phyloP scores from a whole-genome alignment of 148 eudicot species.

The Diospyros kaki region DNA sequence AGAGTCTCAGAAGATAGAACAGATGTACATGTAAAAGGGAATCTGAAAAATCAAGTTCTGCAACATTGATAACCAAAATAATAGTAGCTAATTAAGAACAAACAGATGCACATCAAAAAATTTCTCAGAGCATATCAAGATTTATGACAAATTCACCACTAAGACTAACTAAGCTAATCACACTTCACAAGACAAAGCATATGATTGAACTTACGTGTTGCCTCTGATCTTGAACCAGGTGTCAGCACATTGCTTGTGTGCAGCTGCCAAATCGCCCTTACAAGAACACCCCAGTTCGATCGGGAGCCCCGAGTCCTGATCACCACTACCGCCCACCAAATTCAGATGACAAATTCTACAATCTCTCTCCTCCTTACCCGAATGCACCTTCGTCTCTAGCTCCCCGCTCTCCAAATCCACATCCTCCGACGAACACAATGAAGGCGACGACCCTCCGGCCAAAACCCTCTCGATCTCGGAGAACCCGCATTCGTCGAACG shows the following conservation, averaged over 20 bases:
- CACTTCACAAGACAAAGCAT: background rate
- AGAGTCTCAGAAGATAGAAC: background rate
- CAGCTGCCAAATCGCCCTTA: slow-evolving; percentile 41
- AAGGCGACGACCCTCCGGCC: too few species aligned
- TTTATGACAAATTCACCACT: background rate
- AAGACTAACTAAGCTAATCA: background rate
- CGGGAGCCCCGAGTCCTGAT: slow-evolving; percentile 8
- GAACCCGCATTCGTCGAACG: slow-evolving; percentile 10
- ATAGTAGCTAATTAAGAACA: background rate
- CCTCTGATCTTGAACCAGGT: slow-evolving; percentile 47
- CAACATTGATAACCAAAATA: background rate
- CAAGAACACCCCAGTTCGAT: slow-evolving; percentile 39
- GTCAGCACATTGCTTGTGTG: slow-evolving; percentile 41
- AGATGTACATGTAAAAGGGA: too few species aligned
- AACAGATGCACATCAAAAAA: background rate
- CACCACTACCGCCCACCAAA: slow-evolving; percentile 14
- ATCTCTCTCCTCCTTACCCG: slow-evolving; percentile 19
- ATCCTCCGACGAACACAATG: slow-evolving; percentile 9
- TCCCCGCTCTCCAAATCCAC: slow-evolving; percentile 30
- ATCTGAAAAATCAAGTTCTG: too few species aligned
- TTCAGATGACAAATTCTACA: slow-evolving; percentile 39
- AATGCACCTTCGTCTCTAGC: slow-evolving; percentile 14
- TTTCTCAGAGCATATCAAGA: background rate
- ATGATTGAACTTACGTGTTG: slow-evolving; percentile 26
- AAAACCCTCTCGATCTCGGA: background rate